Evolutionary conservation across 768 basidiomycete species (phyloP).

Genomic region (Boletales sp.): DNA sequence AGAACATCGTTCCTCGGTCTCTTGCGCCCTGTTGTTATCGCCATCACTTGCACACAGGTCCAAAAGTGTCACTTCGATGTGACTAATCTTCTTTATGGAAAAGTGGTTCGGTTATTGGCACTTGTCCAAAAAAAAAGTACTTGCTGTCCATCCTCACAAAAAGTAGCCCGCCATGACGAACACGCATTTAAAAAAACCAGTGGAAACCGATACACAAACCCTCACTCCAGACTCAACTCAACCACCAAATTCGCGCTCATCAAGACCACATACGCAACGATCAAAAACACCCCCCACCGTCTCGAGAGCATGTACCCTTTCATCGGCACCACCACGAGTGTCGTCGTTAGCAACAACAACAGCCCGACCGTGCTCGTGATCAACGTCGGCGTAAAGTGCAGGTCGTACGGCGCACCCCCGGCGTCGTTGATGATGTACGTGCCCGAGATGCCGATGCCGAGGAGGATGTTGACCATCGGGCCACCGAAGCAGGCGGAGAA

Average conservation of each 20-base stretch:
- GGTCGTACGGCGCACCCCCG: slow-evolving; percentile 50
- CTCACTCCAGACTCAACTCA: slow-evolving; percentile 43
- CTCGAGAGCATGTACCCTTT: slow-evolving; percentile 80
- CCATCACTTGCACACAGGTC: too few species aligned
- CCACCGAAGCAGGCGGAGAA: slow-evolving; percentile 95
- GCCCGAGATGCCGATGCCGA: slow-evolving; percentile 91
- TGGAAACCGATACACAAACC: neutral
- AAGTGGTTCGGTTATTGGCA: too few species aligned
- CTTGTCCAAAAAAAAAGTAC: too few species aligned
- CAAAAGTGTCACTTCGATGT: too few species aligned
- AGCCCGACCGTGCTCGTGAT: slow-evolving; percentile 82
- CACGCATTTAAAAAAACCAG: too few species aligned
- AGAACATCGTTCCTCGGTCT: too few species aligned
- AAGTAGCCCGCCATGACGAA: too few species aligned
- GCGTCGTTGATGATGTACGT: slow-evolving; percentile 75
- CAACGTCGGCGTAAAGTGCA: slow-evolving; percentile 80
- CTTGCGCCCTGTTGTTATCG: too few species aligned
- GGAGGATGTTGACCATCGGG: slow-evolving; percentile 87
- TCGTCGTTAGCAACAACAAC: slow-evolving; percentile 68
- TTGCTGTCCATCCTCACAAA: too few species aligned
- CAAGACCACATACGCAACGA: slow-evolving; percentile 66
- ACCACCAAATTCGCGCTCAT: slow-evolving; percentile 81
- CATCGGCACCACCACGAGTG: slow-evolving; percentile 78
- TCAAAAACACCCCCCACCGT: slow-evolving; percentile 79
- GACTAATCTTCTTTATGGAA: too few species aligned